A percentile compares a stretch with the other conserved stretches of the same genome.
Conservation (phyloP, 306 rosid genomes). For the Cicer yamashitae region DNA sequence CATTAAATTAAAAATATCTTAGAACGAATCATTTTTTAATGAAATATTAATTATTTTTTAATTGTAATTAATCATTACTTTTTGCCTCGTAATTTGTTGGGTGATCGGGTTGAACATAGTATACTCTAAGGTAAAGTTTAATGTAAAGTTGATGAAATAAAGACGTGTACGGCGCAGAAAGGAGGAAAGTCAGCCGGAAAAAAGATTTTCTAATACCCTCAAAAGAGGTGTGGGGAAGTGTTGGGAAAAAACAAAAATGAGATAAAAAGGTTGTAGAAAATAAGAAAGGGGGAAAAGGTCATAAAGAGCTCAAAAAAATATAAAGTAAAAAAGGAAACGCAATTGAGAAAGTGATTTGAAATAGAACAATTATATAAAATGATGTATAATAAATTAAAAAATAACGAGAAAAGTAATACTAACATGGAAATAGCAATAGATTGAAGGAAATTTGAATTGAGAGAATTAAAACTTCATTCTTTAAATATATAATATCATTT, state of each 20-base stretch:
- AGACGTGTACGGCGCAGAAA: not conserved
- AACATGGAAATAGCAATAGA: too few relatives aligned
- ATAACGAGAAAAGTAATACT: too few relatives aligned
- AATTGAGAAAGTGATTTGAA: not conserved
- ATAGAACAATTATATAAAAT: not conserved
- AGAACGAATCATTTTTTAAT: too few relatives aligned
- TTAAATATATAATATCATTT: too few relatives aligned
- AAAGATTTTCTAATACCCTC: not conserved
- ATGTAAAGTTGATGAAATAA: slow-evolving; percentile 12
- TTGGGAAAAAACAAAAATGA: not conserved
- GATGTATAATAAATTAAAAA: too few relatives aligned
- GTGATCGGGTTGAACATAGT: not conserved
- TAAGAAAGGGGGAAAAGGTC: not conserved
- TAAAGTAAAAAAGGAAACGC: not conserved
- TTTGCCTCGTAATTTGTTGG: not conserved
- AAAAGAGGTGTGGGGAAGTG: not conserved
- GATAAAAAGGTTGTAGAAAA: not conserved
- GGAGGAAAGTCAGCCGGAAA: not conserved
- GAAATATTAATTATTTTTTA: too few relatives aligned
- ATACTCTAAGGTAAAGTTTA: not conserved
- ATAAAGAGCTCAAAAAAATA: not conserved
- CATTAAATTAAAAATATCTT: too few relatives aligned
- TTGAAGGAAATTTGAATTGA: too few relatives aligned
- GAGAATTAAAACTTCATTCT: rapidly evolving
- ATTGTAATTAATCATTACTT: too few relatives aligned